Base-by-base conservation (phyloP, 805 yeast genomes). In the Metschnikowia continentalis region DNA sequence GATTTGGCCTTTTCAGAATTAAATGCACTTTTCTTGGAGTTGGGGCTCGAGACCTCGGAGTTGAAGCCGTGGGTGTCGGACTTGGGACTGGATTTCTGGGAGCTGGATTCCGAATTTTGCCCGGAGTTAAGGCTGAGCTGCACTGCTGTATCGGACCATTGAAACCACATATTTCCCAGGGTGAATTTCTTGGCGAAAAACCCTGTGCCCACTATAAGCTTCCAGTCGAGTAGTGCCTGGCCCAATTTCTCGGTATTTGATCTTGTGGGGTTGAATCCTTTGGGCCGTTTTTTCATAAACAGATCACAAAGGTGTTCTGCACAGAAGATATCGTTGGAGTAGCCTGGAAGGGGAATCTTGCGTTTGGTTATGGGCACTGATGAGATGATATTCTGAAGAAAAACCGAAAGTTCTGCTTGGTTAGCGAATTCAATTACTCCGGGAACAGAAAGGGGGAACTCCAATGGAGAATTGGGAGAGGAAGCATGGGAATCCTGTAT, bases 151-250 rank as follows among this genome's bases (percentile, higher is more conserved):
- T 69, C 73, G 1, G 74, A 59, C 77, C 77, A 74, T 54, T 74
- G 78, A 43, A 71, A 71, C 76, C 76, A 72, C 72, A 71, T 66
- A 3, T 69, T 70, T 49, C 72, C 76, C 49, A 73, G 69, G 48
- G 59, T 70, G 54, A 74, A 74, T 54, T 70, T 71, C 49, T 59
- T 66, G 6, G 66, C 59, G 42, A 73, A 59, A 39, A 72, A 58
- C 3, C 70, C 68, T 3, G 71, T 65, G 1, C 69, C 67, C 0
- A 59, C 52, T 5, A 72, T 53, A 10, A 74, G 54, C 47, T 66
- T 70, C 49, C 60, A 54, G 51, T 74, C 76, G 13, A 73, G 22
- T 8, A 74, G 62, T 1, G 62, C 53, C 58, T 74, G 78, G 7
- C 78, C 78, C 53, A 74, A 63, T 46, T 64, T 67, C 51, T 74